Conservation (phyloP, 352 stramenopile species). For the Pythium coloratum region DNA sequence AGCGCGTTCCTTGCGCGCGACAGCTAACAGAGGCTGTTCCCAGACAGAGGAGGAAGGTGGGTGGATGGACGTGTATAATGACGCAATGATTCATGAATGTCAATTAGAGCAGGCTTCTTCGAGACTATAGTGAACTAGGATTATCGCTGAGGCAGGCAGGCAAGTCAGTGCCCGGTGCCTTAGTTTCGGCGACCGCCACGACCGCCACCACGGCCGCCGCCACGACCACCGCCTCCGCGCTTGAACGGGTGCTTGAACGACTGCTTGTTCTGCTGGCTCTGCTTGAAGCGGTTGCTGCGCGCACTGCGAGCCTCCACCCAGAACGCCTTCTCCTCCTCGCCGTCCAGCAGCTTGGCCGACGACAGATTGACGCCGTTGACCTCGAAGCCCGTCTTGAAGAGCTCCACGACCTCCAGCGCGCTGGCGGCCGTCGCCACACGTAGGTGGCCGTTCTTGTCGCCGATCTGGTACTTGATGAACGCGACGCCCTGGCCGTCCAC, state of each 20-base stretch:
- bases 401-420: constrained; percentile 59
- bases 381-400: constrained; percentile 69
- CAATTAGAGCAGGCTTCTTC: constrained; percentile 14
- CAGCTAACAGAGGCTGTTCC: no score
- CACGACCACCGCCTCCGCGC: constrained; percentile 17
- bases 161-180: neutral
- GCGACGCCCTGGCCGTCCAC: constrained; percentile 60
- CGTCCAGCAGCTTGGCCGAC: constrained; percentile 56
- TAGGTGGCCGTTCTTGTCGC: constrained; percentile 64
- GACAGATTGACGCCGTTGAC: constrained; percentile 68
- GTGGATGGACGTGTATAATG: constrained; percentile 5
- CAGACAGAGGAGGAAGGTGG: neutral
- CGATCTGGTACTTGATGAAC: constrained; percentile 88
- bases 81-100: constrained; percentile 9
- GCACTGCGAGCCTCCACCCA: constrained; percentile 75
- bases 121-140: constrained; percentile 2
- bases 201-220: neutral
- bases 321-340: constrained; percentile 85
- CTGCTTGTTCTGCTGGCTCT: constrained; percentile 73
- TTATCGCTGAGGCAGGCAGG: neutral
- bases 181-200: constrained; percentile 19
- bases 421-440: constrained; percentile 60
- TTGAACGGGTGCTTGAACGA: constrained; percentile 28
- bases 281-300: constrained; percentile 79
- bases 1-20: constrained; percentile 57